These are phyloP conservation scores for Diplodia mutila DNA, from an alignment of 2,329 filamentous ascomycete genomes.

Conservation along the genomic window DNA sequence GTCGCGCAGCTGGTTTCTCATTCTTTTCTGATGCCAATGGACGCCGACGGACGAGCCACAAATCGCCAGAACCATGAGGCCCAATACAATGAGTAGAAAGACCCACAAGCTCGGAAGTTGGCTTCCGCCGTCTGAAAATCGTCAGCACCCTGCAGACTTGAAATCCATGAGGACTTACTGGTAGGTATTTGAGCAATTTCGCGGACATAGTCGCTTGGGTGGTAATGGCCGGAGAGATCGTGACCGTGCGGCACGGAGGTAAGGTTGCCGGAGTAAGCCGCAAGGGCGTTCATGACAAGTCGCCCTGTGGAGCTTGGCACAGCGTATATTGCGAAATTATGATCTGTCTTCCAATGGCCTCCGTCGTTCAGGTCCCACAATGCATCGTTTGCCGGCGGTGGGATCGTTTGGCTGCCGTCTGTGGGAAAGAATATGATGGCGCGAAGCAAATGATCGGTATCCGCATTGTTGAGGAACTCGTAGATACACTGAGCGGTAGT, in stretches of 20 bases:
- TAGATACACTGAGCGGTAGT: conserved; percentile 72
- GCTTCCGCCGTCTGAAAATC: conserved; percentile 52
- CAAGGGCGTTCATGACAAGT: conserved; percentile 71
- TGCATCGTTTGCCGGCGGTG: conserved; percentile 67
- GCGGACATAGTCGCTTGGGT: conserved; percentile 51
- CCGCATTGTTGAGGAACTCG: conserved; percentile 68
- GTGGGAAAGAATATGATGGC: conserved; percentile 59
- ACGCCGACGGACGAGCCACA: conserved; percentile 69
- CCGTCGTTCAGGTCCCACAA: conserved; percentile 73
- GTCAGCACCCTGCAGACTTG: conserved; percentile 21
- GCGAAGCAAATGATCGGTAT: conserved; percentile 61
- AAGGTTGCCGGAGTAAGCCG: conserved; percentile 77
- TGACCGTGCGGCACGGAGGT: conserved; percentile 51
- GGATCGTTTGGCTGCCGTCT: conserved; percentile 47
- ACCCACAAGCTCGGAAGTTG: conserved; percentile 77
- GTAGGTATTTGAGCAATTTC: conserved; percentile 54
- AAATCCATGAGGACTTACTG: neutral
- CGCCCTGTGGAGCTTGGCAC: conserved; percentile 69
- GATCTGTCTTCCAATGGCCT: conserved; percentile 71
- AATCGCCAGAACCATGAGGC: conserved; percentile 70
- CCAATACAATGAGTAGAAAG: conserved; percentile 71
- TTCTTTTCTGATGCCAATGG: conserved; percentile 75
- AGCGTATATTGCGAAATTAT: conserved; percentile 81
- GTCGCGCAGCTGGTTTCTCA: conserved; percentile 68
- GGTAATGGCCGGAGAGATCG: conserved; percentile 44